Conservation (phyloP, 495 filamentous ascomycete species). For the Penicillium desertorum region DNA sequence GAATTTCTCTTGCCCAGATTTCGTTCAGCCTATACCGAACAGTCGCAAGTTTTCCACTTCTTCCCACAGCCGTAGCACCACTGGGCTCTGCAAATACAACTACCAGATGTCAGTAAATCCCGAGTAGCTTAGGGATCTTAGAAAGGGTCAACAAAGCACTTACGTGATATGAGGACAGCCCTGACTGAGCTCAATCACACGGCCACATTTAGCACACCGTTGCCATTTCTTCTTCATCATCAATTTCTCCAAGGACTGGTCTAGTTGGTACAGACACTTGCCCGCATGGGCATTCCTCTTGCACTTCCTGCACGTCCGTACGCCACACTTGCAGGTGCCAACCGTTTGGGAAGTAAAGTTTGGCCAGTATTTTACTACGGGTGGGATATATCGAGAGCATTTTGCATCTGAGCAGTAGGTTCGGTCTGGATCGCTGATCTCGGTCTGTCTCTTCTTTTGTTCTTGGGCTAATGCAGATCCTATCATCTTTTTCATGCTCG, state of each 20-base stretch:
- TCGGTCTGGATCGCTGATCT: slow-evolving; percentile 26
- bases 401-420: slow-evolving; percentile 30
- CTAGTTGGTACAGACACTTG: slow-evolving; percentile 6
- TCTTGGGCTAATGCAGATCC: not conserved
- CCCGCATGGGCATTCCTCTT: not conserved
- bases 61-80: slow-evolving; percentile 5
- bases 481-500: slow-evolving; percentile 19
- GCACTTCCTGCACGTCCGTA: slow-evolving; percentile 6
- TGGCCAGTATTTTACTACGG: not conserved
- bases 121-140: not conserved
- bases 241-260: not conserved
- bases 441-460: slow-evolving; percentile 24
- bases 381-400: slow-evolving; percentile 34
- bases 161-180: slow-evolving; percentile 3
- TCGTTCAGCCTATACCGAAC: not conserved
- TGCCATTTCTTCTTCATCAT: slow-evolving; percentile 27
- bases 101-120: not conserved
- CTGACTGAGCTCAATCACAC: not conserved
- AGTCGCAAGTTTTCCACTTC: not conserved
- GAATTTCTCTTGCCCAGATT: not conserved
- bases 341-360: not conserved
- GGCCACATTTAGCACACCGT: slow-evolving; percentile 13
- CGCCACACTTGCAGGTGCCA: not conserved
- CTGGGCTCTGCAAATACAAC: slow-evolving; percentile 4
- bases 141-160: not conserved